These are phyloP conservation scores for Termitomyces sp. DNA, from an alignment of 768 basidiomycete genomes.

Conservation along the genomic window DNA sequence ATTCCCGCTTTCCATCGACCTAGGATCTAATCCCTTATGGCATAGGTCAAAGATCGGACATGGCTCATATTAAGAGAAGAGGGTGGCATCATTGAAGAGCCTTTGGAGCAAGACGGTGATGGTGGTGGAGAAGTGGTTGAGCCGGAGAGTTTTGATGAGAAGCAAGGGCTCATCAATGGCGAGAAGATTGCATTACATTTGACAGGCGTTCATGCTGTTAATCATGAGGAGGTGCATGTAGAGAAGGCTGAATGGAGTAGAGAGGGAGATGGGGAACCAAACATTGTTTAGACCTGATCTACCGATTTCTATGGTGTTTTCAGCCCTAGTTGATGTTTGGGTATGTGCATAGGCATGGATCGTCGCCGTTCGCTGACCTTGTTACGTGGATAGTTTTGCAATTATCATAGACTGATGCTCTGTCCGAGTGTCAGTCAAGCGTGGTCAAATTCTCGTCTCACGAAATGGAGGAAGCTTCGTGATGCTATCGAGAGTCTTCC, in stretches of 20 bases:
- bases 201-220: neutral
- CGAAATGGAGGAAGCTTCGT: neutral
- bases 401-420: neutral
- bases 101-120: slow-evolving; percentile 37
- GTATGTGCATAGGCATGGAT: neutral
- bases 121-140: slow-evolving; percentile 8
- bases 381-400: neutral
- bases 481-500: neutral
- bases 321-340: neutral
- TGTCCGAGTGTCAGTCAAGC: neutral
- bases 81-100: slow-evolving; percentile 66
- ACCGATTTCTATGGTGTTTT: neutral
- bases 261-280: neutral
- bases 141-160: slow-evolving; percentile 39
- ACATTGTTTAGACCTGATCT: neutral
- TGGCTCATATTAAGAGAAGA: slow-evolving; percentile 56
- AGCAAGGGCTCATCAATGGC: slow-evolving; percentile 24
- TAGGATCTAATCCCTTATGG: neutral
- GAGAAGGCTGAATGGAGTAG: neutral
- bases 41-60: slow-evolving; percentile 52
- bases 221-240: slow-evolving; percentile 1
- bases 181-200: slow-evolving; percentile 34
- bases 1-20: neutral
- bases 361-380: neutral
- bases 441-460: neutral